These are phyloP conservation scores for Tephrocybe rancida DNA, from an alignment of 768 basidiomycete species.

Conservation along the genomic window DNA sequence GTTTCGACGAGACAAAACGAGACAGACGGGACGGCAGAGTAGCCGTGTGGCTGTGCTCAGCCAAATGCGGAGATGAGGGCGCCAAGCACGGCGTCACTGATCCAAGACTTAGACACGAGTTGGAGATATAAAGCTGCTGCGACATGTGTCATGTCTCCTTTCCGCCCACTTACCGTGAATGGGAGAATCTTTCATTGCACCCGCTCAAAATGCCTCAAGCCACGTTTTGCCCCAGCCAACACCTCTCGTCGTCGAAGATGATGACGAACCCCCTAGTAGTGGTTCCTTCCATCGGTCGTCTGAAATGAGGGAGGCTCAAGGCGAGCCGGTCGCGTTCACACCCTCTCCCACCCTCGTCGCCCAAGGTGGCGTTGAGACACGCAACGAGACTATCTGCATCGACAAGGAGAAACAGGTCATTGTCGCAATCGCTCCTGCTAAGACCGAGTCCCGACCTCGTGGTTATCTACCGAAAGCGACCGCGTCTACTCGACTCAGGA, in stretches of 20 bases:
- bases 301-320: slow-evolving; percentile 28
- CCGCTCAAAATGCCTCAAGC: slow-evolving; percentile 29
- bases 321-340: not conserved
- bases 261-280: slow-evolving; percentile 48
- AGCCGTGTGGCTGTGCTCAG: too few species aligned
- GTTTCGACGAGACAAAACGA: too few species aligned
- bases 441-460: not conserved
- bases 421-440: not conserved
- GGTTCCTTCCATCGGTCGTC: slow-evolving; percentile 29
- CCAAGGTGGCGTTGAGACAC: slow-evolving; percentile 7
- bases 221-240: slow-evolving; percentile 34
- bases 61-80: too few species aligned
- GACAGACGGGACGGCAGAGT: too few species aligned
- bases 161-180: slow-evolving; percentile 28
- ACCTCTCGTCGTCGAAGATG: slow-evolving; percentile 38
- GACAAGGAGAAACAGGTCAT: slow-evolving; percentile 22
- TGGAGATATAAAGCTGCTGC: not conserved
- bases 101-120: not conserved
- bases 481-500: slow-evolving; percentile 24
- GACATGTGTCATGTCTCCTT: not conserved
- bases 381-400: slow-evolving; percentile 7
- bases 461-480: slow-evolving; percentile 3
- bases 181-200: slow-evolving; percentile 34
- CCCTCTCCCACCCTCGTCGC: slow-evolving; percentile 9
- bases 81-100: not conserved